Evolutionary conservation across 2,329 filamentous ascomycete genomes (phyloP), one percentile per base, ranked within the genome.

Genomic region (Phymatotrichopsis omnivora): DNA sequence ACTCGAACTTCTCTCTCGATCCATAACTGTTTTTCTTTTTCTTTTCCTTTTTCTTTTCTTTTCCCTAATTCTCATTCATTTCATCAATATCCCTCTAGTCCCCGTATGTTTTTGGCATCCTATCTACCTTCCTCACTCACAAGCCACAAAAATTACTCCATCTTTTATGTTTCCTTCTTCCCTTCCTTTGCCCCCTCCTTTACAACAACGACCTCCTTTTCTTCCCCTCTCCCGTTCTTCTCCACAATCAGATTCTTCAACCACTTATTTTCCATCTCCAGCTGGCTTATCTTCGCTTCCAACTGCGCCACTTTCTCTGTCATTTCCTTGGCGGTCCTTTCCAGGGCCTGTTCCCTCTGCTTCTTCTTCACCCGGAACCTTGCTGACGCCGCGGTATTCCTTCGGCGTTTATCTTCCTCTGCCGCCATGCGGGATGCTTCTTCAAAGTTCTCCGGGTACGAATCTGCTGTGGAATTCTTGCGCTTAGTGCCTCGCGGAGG

Each of bases 361-460:
- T 93, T 93, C 79, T 93, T 93, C 78, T 93, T 93, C 62, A 91
- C 77, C 49, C 85, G 82, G 73, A 93, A 93, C 41, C 85, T 81
- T n/a, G 85, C 85, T 54, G 81, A 87, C 43, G 85, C 85, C 24
- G 85, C 85, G 2, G 86, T 93, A 67, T 93, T 93, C 54, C 85
- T 78, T 47, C 85, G 78, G 36, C 85, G 80, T 68, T 93, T 93
- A 63, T 93, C 85, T 65, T 93, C 86, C 64, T 93, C 85, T 17
- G 85, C 84, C 11, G 82, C 81, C 7, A 78, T 56, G 29, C 82
- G 79, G 10, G 80, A 80, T 29, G 76, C 70, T 52, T 86, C 82
- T 63, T 87, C 82, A 37, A 81, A 67, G 67, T 28, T 65, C 42
- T 51, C 69, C 66, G 20, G 66, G 63, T 25, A 28, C n/a, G 38